These are phyloP conservation scores for Echria macrotheca DNA, from an alignment of 495 filamentous ascomycete species.

Conservation along the genomic window DNA sequence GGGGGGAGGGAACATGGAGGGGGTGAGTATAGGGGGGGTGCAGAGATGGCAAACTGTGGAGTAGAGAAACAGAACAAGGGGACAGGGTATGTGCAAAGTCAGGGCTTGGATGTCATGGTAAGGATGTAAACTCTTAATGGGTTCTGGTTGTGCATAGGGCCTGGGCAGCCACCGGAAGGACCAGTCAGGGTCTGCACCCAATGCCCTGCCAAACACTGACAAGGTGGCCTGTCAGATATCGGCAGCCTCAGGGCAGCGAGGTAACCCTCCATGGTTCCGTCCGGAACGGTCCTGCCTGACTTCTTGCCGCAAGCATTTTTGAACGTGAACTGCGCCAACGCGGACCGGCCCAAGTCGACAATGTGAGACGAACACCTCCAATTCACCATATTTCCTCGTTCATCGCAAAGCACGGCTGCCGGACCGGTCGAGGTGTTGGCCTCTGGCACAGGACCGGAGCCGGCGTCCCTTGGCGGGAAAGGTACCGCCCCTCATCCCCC, in stretches of 20 bases:
- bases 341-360: too few relatives aligned
- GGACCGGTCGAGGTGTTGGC: too few relatives aligned
- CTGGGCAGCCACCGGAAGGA: conserved; percentile 19
- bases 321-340: too few relatives aligned
- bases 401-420: too few relatives aligned
- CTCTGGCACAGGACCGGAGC: conserved; percentile 8
- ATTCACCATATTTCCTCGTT: too few relatives aligned
- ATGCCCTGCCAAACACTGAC: conserved; percentile 23
- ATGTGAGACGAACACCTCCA: too few relatives aligned
- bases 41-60: conserved; percentile 16
- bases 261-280: conserved; percentile 13
- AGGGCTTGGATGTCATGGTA: conserved; percentile 23
- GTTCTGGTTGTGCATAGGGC: conserved; percentile 15
- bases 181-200: conserved; percentile 23
- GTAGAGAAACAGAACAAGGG: conserved; percentile 22
- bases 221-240: conserved; percentile 16
- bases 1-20: conserved; percentile 2
- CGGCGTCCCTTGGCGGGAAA: conserved; percentile 11
- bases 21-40: conserved; percentile 10
- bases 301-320: too few relatives aligned
- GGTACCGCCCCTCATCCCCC: conserved; percentile 4
- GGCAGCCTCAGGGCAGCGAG: conserved; percentile 4
- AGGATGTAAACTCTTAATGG: conserved; percentile 12
- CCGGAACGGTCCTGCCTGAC: too few relatives aligned
- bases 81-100: conserved; percentile 20